These are phyloP conservation scores for Dovyalis caffra DNA, from an alignment of 345 rosid species.

Conservation along the genomic window DNA sequence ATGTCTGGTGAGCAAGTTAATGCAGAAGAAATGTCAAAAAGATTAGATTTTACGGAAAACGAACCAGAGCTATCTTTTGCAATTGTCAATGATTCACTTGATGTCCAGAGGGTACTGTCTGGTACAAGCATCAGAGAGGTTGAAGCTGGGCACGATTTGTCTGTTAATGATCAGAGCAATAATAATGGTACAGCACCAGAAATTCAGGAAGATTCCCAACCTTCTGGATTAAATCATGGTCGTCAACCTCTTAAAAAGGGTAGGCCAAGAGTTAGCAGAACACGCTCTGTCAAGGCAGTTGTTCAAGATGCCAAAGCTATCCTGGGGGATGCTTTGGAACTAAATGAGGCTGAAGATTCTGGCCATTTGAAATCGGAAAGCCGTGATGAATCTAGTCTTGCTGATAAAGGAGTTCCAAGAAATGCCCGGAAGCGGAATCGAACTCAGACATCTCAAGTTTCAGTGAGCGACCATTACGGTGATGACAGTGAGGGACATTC, in stretches of 20 bases:
- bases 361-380: slow-evolving; percentile 45
- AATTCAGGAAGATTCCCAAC: slow-evolving; percentile 46
- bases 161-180: slow-evolving; percentile 53
- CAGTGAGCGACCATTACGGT: slow-evolving; percentile 56
- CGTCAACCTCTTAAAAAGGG: slow-evolving; percentile 46
- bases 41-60: slow-evolving; percentile 26
- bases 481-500: slow-evolving; percentile 68
- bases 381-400: slow-evolving; percentile 51
- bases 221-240: slow-evolving; percentile 47
- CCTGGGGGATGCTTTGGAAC: slow-evolving; percentile 54
- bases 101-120: slow-evolving; percentile 43
- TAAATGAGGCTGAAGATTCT: slow-evolving; percentile 54
- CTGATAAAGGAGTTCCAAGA: slow-evolving; percentile 46
- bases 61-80: slow-evolving; percentile 47
- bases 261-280: slow-evolving; percentile 55
- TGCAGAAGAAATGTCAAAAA: slow-evolving; percentile 39
- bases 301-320: slow-evolving; percentile 72
- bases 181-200: slow-evolving; percentile 45
- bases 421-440: slow-evolving; percentile 64
- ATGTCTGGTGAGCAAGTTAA: slow-evolving; percentile 31
- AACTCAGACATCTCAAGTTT: slow-evolving; percentile 46
- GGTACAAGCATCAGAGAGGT: slow-evolving; percentile 43
- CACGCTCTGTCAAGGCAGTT: slow-evolving; percentile 72
- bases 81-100: slow-evolving; percentile 38
- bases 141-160: slow-evolving; percentile 42